Percentiles rank a stretch among this genome's conserved stretches.
These are phyloP conservation scores for Haplosporangium sp. DNA, from an alignment of 371 early-diverging fungal genomes.

Conservation along the genomic window DNA sequence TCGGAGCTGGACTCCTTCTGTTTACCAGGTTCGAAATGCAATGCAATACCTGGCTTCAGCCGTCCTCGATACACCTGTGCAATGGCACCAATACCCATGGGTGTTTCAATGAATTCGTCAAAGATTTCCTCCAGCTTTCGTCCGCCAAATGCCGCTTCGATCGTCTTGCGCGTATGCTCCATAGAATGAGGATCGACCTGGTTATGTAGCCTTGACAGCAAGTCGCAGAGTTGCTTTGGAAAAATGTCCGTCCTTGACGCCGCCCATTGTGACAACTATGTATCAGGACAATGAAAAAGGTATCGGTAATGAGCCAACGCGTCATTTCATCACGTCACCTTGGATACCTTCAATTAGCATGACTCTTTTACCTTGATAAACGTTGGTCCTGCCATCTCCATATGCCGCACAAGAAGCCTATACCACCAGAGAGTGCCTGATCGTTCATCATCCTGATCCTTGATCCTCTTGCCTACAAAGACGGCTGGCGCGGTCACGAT, in stretches of 20 bases:
- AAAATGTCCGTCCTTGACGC: conserved; percentile 94
- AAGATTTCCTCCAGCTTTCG: conserved; percentile 78
- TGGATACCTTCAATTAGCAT: neutral
- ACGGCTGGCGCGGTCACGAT: conserved; percentile 63
- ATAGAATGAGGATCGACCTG: conserved; percentile 84
- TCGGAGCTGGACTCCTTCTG: conserved; percentile 26
- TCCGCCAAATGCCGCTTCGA: conserved; percentile 74
- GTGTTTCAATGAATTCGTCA: conserved; percentile 75
- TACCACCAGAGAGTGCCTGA: conserved; percentile 88
- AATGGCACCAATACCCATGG: conserved; percentile 95
- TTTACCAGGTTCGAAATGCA: conserved; percentile 47
- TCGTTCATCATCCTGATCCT: conserved; percentile 63
- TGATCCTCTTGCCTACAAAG: conserved; percentile 63
- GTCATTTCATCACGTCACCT: neutral
- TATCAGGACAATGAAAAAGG: conserved; percentile 9
- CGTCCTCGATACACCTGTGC: conserved; percentile 90
- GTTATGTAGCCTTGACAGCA: conserved; percentile 86
- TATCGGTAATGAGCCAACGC: neutral
- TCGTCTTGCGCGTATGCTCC: conserved; percentile 67
- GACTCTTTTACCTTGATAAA: conserved; percentile 82
- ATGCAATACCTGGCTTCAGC: conserved; percentile 62
- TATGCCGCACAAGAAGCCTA: conserved; percentile 75
- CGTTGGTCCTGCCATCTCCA: conserved; percentile 92
- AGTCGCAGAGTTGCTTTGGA: conserved; percentile 78
- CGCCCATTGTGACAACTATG: conserved; percentile 95